phyloP scores from a whole-genome alignment of 345 rosid species.

The Limnanthes douglasii region DNA sequence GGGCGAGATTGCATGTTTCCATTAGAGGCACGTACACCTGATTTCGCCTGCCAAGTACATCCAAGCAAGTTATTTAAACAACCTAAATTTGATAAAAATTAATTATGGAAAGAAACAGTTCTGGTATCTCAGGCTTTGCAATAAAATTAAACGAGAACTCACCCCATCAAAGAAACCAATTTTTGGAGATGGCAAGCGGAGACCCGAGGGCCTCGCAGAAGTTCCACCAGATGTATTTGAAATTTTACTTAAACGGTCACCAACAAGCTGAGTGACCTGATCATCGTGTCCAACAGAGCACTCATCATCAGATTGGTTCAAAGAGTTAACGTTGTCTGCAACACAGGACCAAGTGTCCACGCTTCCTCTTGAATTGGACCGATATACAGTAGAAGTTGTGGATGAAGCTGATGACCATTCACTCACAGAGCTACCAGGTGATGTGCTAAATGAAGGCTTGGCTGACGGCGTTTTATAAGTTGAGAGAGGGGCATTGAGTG shows the following conservation, averaged over 20 bases:
- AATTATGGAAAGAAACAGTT: constrained; percentile 5
- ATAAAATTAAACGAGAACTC: constrained; percentile 17
- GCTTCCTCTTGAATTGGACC: constrained; percentile 26
- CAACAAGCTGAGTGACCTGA: constrained; percentile 10
- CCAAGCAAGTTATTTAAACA: constrained; percentile 5
- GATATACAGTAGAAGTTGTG: constrained; percentile 42
- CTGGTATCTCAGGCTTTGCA: constrained; percentile 1
- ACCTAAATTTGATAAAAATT: constrained; percentile 3
- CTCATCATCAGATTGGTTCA: constrained; percentile 13
- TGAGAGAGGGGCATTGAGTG: constrained; percentile 21
- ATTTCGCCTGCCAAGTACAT: constrained; percentile 28
- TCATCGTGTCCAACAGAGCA: constrained; percentile 16
- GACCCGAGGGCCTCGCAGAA: constrained; percentile 61
- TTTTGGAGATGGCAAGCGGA: constrained; percentile 90
- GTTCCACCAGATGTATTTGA: constrained; percentile 18
- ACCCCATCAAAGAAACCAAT: constrained; percentile 97
- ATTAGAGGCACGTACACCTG: constrained; percentile 28
- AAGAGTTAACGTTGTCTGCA: constrained; percentile 12
- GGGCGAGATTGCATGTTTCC: constrained; percentile 22
- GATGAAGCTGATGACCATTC: constrained; percentile 61
- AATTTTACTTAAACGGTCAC: constrained; percentile 18
- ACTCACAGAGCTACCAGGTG: constrained; percentile 60
- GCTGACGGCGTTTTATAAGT: constrained; percentile 26
- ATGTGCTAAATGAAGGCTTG: constrained; percentile 32
- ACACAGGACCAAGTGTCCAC: constrained; percentile 18